Evolutionary conservation across 2,329 filamentous ascomycete genomes (phyloP), one percentile per base, ranked within the genome.

Genomic region (Fusarium longipes): DNA sequence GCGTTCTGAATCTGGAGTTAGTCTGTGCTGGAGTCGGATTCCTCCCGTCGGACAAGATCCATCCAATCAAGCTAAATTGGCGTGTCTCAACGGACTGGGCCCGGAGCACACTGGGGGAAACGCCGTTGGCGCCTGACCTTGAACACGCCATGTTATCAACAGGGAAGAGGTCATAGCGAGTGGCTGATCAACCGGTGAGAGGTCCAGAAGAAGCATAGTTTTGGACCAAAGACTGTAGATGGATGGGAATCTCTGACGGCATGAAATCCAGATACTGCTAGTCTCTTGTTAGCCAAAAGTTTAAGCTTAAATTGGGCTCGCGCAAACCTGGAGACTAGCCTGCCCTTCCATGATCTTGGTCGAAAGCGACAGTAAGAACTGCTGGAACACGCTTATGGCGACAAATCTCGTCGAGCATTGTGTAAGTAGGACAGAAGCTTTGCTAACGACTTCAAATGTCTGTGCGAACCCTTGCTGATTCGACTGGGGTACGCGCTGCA

Each of bases 401-500:
- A 36, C 32, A n/a, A 66, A 66, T 1, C 35, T 54, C 3, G 57
- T 62, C 10, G 63, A 52, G 29, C 57, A 66, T 32, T 66, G 56
- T 1, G 63, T 66, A 0, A 66, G 33, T 0, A 66, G 3, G 4
- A 66, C 58, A 6, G 63, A 66, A 0, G 63, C 62, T 29, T 66
- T 66, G 20, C 56, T 66, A 15, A 63, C 45, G n/a, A 66, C 36
- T 9, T 66, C 62, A 7, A 66, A 66, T 0, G 40, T 66, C 3
- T 66, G 62, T 0, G 63, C 48, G 17, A 66, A 47, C 5, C 47
- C 62, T 4, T 38, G 20, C 4, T 66, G 63, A 1, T 39, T 47
- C 1, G 18, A n/a, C 4, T 48, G 39, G 0, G 56, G 22, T 18
- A 29, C 3, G 0, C 30, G 20, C 3, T 65, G 62, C 15, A 38